phyloP scores from a whole-genome alignment of 1,284 basidiomycete genomes.

The Cerioporus squamosus region DNA sequence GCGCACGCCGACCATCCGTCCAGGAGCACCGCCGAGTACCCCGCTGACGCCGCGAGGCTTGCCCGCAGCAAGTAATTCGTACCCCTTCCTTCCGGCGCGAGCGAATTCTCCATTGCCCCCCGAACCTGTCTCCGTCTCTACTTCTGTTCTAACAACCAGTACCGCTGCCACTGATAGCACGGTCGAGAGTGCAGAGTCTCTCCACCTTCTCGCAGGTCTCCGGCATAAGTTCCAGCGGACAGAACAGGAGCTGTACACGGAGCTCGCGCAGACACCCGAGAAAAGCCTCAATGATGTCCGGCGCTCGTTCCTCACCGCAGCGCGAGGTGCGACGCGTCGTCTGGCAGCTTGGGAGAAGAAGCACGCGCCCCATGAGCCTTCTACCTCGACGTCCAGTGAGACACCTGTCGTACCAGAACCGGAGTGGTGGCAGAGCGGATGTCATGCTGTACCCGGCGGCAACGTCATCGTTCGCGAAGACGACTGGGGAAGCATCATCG shows the following conservation, averaged over 20 bases:
- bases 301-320: conserved; percentile 54
- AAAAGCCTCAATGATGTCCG: conserved; percentile 65
- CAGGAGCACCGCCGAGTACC: conserved; percentile 26
- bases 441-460: conserved; percentile 69
- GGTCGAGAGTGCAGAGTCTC: conserved; percentile 33
- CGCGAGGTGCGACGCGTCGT: conserved; percentile 52
- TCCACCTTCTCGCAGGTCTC: conserved; percentile 51
- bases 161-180: conserved; percentile 2
- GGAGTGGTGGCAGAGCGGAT: conserved; percentile 63
- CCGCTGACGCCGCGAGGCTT: conserved; percentile 17
- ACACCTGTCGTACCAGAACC: conserved; percentile 50
- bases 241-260: conserved; percentile 60
- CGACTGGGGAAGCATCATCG: conserved; percentile 78
- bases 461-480: conserved; percentile 70
- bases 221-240: conserved; percentile 59
- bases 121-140: conserved; percentile 4
- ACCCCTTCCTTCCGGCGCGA: conserved; percentile 14
- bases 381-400: conserved; percentile 27
- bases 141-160: conserved; percentile 14
- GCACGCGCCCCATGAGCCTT: conserved; percentile 42
- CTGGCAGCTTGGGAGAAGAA: conserved; percentile 68
- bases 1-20: conserved; percentile 31
- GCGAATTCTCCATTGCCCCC: conserved; percentile 2
- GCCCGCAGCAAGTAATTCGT: conserved; percentile 13
- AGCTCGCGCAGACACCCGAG: conserved; percentile 50